Percentiles rank a stretch among this genome's conserved stretches.
These are phyloP conservation scores for Lentinula lateritia DNA, from an alignment of 768 basidiomycete genomes.

Conservation along the genomic window DNA sequence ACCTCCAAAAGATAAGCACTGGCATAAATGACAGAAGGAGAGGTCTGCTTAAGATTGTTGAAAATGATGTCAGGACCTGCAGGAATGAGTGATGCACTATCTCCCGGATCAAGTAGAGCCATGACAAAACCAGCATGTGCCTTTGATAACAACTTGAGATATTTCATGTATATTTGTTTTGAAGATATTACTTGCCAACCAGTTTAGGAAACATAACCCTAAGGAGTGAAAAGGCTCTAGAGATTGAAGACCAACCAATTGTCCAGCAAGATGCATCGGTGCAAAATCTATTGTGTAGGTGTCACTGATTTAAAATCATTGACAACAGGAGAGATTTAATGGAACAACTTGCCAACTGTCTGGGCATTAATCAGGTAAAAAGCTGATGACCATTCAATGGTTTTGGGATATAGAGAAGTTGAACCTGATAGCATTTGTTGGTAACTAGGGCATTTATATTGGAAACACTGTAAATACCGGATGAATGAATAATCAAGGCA, in stretches of 20 bases:
- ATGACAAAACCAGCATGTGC: not conserved
- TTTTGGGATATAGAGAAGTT: not conserved
- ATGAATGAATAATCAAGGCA: not conserved
- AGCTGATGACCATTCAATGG: not conserved
- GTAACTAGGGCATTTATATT: too few relatives aligned
- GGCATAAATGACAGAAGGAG: not conserved
- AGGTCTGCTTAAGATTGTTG: not conserved
- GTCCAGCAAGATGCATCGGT: not conserved
- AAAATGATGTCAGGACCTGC: not conserved
- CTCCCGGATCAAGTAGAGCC: not conserved
- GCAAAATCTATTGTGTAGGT: not conserved
- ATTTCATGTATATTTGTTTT: too few relatives aligned
- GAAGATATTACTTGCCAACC: not conserved
- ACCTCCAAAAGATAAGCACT: not conserved
- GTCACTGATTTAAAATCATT: too few relatives aligned
- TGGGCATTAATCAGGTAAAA: not conserved
- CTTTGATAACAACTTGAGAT: not conserved
- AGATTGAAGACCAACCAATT: not conserved
- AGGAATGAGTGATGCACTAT: not conserved
- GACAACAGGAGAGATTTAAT: not conserved
- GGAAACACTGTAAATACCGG: not conserved
- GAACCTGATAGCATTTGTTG: not conserved
- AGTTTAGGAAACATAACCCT: not conserved
- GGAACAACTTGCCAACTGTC: not conserved
- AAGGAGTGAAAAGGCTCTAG: not conserved